phyloP scores from a whole-genome alignment of 2,329 filamentous ascomycete genomes.

The Aspergillus viridinutans region DNA sequence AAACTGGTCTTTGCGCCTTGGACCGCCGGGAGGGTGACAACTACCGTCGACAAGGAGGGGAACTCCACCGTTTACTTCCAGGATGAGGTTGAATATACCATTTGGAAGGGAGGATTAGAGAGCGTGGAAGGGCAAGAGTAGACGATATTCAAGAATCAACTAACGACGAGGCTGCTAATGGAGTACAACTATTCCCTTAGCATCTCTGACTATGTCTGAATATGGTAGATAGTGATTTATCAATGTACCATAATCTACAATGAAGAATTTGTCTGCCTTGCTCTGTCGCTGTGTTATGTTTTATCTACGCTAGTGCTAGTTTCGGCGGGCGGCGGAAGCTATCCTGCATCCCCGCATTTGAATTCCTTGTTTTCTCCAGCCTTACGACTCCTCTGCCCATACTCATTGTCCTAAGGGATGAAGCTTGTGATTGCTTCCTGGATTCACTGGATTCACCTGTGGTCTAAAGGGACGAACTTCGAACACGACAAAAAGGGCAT shows the following conservation, averaged over 20 bases:
- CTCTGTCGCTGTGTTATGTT: no score
- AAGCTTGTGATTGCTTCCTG: not conserved
- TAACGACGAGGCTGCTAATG: not conserved
- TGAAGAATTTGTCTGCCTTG: not conserved
- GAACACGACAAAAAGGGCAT: not conserved
- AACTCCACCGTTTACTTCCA: not conserved
- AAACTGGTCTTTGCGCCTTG: conserved; percentile 89
- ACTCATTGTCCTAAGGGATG: not conserved
- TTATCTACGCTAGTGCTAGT: not conserved
- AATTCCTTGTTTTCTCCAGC: not conserved
- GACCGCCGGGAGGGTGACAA: conserved; percentile 49
- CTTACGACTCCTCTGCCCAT: not conserved
- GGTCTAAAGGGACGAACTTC: not conserved
- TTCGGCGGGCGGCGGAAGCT: not conserved
- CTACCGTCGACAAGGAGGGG: conserved; percentile 41
- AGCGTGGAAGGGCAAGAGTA: conserved; percentile 5
- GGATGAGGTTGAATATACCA: conserved; percentile 63
- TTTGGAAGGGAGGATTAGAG: conserved; percentile 60
- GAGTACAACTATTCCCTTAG: no score
- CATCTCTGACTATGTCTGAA: not conserved
- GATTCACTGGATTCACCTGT: not conserved
- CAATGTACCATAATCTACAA: not conserved
- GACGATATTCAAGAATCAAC: not conserved
- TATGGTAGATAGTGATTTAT: no score
- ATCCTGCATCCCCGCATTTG: not conserved